These are phyloP conservation scores for Populus hybrid DNA, from an alignment of 441 rosid species.

Conservation along the genomic window DNA sequence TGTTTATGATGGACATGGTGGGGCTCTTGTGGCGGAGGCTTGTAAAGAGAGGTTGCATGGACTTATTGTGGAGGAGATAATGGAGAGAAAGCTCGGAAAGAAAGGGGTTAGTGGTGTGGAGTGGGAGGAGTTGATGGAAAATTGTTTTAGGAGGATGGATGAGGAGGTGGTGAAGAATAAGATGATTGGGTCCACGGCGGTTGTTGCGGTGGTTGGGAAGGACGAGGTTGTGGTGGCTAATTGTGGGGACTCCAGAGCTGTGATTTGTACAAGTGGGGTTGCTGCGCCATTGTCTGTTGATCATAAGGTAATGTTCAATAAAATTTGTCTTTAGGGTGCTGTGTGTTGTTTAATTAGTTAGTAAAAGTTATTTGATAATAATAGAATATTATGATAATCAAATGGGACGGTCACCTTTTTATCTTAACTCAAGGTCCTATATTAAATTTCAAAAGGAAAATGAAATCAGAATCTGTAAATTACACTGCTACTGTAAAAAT, in stretches of 20 bases:
- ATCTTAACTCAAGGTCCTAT: too few species aligned
- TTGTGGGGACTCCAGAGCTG: slow-evolving; percentile 83
- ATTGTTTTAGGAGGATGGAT: slow-evolving; percentile 49
- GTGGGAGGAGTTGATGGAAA: slow-evolving; percentile 64
- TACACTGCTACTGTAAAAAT: too few species aligned
- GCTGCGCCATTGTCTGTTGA: slow-evolving; percentile 65
- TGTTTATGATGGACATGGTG: slow-evolving; percentile 77
- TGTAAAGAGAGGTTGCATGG: slow-evolving; percentile 54
- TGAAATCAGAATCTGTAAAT: too few species aligned
- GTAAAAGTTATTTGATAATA: too few species aligned
- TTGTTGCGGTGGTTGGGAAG: slow-evolving; percentile 70
- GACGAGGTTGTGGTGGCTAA: slow-evolving; percentile 61
- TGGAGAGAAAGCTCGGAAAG: slow-evolving; percentile 4
- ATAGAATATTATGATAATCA: too few species aligned
- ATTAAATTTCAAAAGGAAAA: too few species aligned
- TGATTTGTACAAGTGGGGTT: slow-evolving; percentile 52
- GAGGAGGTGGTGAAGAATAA: slow-evolving; percentile 38
- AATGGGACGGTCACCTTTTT: too few species aligned
- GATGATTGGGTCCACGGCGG: slow-evolving; percentile 52
- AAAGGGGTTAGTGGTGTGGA: slow-evolving; percentile 16
- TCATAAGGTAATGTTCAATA: slow-evolving; percentile 50
- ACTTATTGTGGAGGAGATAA: slow-evolving; percentile 43
- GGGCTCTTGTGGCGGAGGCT: slow-evolving; percentile 52
- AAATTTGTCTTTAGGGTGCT: too few species aligned
- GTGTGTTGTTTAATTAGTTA: too few species aligned